Base-by-base conservation (phyloP, 2,329 filamentous ascomycete genomes). In the Colletotrichum lentis region DNA sequence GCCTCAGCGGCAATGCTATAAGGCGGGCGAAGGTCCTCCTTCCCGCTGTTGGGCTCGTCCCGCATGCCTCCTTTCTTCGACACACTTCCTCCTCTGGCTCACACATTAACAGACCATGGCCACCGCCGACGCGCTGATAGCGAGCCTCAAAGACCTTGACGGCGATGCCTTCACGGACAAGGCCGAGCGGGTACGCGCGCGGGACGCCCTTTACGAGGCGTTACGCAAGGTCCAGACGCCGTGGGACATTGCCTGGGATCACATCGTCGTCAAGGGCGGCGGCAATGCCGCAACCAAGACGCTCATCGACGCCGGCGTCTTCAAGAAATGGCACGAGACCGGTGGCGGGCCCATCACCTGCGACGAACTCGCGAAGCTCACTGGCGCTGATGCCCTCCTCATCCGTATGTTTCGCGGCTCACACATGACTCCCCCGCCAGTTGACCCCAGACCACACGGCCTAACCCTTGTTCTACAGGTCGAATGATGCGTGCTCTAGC, bases 171-270 rank as follows among this genome's bases (percentile, higher is more conserved):
- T 80, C 67, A 43, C 72, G n/a, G 75, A 68, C 44, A 77, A 79
- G 39, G 71, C 73, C 1, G 78, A 80, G 62, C 73, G 79, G 11
- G 69, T 75, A 37, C 74, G 74, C 20, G 75, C 73, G 0, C 72
- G 76, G 10, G 75, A 79, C 67, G 77, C 76, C 1, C 72, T 79
- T 12, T 71, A 74, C 39, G 62, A 73, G n/a, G 71, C 76, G 1
- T 70, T 78, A 0, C 64, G 74, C n/a, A 74, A 69, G 50, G 73
- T 78, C 1, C 77, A 79, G 64, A 76, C 74, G 27, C 79, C 78
- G 0, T 81, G 78, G 77, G 78, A 80, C 57, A 76, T 77, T 10
- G 76, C 76, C 3, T 80, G 78, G 76, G 76, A 79, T 20, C 78
- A 80, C 31, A 75, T 73, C 37, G 78, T 79, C 75, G 75, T 76